A percentile compares a stretch with the other conserved stretches of the same genome.
Evolutionary conservation across 106 monocot genomes (phyloP).

Genomic region (Allium cepa): DNA sequence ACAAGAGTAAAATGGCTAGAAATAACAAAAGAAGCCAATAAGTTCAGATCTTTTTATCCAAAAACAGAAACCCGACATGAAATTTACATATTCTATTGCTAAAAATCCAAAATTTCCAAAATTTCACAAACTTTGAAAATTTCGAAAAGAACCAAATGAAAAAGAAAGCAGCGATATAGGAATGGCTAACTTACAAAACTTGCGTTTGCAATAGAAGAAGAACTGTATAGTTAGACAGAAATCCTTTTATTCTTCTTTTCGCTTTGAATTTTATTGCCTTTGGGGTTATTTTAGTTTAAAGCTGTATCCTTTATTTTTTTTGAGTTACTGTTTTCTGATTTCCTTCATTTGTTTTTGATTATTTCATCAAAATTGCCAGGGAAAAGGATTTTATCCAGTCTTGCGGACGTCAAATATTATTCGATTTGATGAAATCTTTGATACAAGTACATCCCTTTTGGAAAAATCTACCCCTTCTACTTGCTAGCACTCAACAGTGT

Average conservation of each 20-base stretch:
- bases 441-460: no score
- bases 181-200: no score
- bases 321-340: not conserved
- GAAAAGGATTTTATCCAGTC: not conserved
- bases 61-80: not conserved
- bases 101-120: not conserved
- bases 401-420: slow-evolving; percentile 4
- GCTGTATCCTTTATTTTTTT: not conserved
- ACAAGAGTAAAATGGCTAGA: no score
- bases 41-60: slow-evolving; percentile 4
- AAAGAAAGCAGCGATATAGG: not conserved
- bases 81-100: not conserved
- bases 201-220: no score
- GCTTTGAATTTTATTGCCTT: not conserved
- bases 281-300: not conserved
- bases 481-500: no score
- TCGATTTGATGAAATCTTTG: not conserved
- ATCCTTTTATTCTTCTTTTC: not conserved
- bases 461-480: no score
- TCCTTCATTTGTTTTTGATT: not conserved
- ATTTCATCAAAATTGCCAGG: not conserved
- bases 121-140: no score
- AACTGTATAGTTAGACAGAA: not conserved
- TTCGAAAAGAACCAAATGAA: not conserved
- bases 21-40: not conserved